A percentile compares a stretch with the other conserved stretches of the same genome.
Evolutionary conservation across 805 yeast genomes (phyloP).

Genomic region (Candida quercuum): DNA sequence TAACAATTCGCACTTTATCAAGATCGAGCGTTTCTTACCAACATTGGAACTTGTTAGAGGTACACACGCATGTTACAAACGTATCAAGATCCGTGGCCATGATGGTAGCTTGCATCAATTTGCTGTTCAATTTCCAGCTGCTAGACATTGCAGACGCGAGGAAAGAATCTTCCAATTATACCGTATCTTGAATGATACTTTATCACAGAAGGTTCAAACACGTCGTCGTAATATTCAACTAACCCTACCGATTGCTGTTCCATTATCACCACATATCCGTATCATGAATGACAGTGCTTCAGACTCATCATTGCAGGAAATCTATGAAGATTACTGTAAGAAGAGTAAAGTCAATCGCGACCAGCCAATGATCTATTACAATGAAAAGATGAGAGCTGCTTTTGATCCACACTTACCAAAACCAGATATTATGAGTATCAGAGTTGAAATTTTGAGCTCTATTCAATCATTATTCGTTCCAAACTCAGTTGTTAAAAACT

Average conservation of each 20-base stretch:
- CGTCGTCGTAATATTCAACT: constrained; percentile 80
- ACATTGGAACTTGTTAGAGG: constrained; percentile 85
- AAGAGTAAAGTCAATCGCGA: constrained; percentile 71
- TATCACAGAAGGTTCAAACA: constrained; percentile 79
- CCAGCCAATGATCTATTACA: constrained; percentile 82
- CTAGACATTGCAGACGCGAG: constrained; percentile 94
- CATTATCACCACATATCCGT: constrained; percentile 91
- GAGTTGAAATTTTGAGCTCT: constrained; percentile 87
- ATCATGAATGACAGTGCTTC: constrained; percentile 80
- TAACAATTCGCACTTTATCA: constrained; percentile 82
- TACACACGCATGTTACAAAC: constrained; percentile 82
- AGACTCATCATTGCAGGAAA: constrained; percentile 65
- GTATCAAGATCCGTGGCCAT: constrained; percentile 85
- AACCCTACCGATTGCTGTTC: constrained; percentile 87
- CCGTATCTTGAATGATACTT: constrained; percentile 78
- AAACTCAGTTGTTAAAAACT: constrained; percentile 71
- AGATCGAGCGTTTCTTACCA: constrained; percentile 90
- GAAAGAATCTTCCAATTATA: constrained; percentile 90
- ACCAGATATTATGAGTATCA: constrained; percentile 83
- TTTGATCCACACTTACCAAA: constrained; percentile 90
- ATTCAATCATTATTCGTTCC: constrained; percentile 88
- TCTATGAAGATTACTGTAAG: constrained; percentile 85
- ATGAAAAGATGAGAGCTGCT: constrained; percentile 84
- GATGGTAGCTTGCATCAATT: constrained; percentile 90
- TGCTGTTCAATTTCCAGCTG: constrained; percentile 97